Conservation (phyloP, 441 rosid species). For the Pelargonium citronellum region DNA sequence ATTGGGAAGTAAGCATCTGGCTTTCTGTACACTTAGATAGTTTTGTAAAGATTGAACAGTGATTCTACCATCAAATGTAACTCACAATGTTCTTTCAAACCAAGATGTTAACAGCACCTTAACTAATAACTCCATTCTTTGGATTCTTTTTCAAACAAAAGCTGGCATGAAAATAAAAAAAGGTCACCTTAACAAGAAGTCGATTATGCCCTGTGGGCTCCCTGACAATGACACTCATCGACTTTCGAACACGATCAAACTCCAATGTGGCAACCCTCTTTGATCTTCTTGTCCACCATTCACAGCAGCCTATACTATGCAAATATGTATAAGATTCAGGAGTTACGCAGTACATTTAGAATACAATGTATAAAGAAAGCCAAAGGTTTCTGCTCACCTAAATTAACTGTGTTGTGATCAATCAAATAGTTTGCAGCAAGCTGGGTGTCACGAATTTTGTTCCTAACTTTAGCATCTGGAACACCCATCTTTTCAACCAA, state of each 20-base stretch:
- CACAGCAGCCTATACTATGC: slow-evolving; percentile 54
- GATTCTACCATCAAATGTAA: no score
- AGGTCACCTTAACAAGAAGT: slow-evolving; percentile 77
- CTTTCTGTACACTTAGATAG: no score
- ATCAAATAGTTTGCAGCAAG: slow-evolving; percentile 52
- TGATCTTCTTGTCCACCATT: slow-evolving; percentile 58
- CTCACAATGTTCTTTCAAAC: no score
- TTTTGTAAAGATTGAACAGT: no score
- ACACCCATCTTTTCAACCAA: slow-evolving; percentile 90
- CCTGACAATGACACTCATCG: slow-evolving; percentile 93
- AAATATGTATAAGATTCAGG: neutral
- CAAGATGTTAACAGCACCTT: slow-evolving; percentile 15
- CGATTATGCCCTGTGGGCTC: slow-evolving; percentile 60
- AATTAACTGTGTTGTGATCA: slow-evolving; percentile 49
- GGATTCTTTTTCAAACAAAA: neutral
- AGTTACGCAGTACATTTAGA: slow-evolving; percentile 11
- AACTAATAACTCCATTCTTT: slow-evolving; percentile 9
- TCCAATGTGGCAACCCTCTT: slow-evolving; percentile 85
- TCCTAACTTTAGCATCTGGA: slow-evolving; percentile 39
- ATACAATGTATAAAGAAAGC: slow-evolving; percentile 9
- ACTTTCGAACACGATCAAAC: slow-evolving; percentile 87
- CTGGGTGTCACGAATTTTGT: slow-evolving; percentile 34
- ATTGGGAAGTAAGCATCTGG: no score
- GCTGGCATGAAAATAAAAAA: neutral
- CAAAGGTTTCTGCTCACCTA: slow-evolving; percentile 39